Conservation (phyloP, 352 stramenopile species). For the Phytophthora cajani region DNA sequence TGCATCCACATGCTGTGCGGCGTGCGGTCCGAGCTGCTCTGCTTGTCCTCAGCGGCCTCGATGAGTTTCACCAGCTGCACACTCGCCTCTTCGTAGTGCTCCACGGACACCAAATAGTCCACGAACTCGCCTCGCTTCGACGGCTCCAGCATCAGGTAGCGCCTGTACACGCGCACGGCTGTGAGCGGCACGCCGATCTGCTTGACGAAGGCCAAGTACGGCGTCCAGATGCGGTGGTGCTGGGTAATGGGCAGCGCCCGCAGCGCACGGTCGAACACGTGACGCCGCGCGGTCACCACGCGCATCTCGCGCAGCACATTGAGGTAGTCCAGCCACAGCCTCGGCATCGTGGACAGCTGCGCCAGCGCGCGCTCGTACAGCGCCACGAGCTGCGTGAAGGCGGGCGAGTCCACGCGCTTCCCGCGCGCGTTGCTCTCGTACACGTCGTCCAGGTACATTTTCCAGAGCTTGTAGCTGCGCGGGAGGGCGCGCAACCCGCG, state of each 20-base stretch:
- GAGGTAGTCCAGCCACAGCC: slow-evolving; percentile 95
- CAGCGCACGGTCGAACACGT: slow-evolving; percentile 96
- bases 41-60: slow-evolving; percentile 60
- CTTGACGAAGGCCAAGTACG: slow-evolving; percentile 93
- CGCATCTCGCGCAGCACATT: slow-evolving; percentile 78
- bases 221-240: slow-evolving; percentile 96
- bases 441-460: slow-evolving; percentile 82
- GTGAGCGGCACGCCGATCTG: slow-evolving; percentile 76
- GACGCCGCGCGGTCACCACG: slow-evolving; percentile 80
- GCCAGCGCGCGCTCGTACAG: slow-evolving; percentile 92
- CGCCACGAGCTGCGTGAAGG: slow-evolving; percentile 45
- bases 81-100: slow-evolving; percentile 85
- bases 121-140: slow-evolving; percentile 76
- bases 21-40: slow-evolving; percentile 53
- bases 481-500: slow-evolving; percentile 85
- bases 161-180: slow-evolving; percentile 85
- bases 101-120: slow-evolving; percentile 75
- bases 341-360: slow-evolving; percentile 96
- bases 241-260: slow-evolving; percentile 97
- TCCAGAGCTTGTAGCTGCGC: slow-evolving; percentile 97
- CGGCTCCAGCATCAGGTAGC: slow-evolving; percentile 89
- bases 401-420: slow-evolving; percentile 59
- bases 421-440: slow-evolving; percentile 71
- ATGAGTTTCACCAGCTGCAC: slow-evolving; percentile 83
- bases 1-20: slow-evolving; percentile 97